Percentiles rank a stretch among this genome's conserved stretches.
Evolutionary conservation across 306 rosid species (phyloP).

Genomic region (Dicorynia guianensis): DNA sequence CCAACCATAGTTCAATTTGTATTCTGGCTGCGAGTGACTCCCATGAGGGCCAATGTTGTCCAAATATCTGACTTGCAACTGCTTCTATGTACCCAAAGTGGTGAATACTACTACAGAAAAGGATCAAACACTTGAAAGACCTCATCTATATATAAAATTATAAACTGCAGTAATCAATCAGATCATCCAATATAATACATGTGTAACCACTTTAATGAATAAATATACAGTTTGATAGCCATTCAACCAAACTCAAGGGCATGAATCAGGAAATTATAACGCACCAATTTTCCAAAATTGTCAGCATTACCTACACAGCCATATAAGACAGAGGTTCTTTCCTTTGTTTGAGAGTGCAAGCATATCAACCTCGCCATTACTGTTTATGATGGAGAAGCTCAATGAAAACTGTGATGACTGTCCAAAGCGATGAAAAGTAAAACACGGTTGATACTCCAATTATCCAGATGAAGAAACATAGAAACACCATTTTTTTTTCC

Average conservation of each 20-base stretch:
- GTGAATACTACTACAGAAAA: neutral
- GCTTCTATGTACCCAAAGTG: neutral
- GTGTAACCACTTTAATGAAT: slow-evolving; percentile 1
- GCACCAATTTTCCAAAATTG: too few relatives aligned
- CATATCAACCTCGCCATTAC: slow-evolving; percentile 15
- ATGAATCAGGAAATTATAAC: too few relatives aligned
- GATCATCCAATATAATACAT: slow-evolving; percentile 7
- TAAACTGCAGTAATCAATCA: slow-evolving; percentile 19
- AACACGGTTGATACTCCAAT: slow-evolving; percentile 40
- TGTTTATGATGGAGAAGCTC: slow-evolving; percentile 66
- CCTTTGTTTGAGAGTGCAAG: slow-evolving; percentile 8
- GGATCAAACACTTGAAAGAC: neutral
- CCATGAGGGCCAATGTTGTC: neutral
- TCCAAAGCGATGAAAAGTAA: slow-evolving; percentile 53
- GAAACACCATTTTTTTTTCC: slow-evolving; percentile 45
- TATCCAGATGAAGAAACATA: slow-evolving; percentile 56
- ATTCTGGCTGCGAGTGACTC: neutral
- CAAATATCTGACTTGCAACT: neutral
- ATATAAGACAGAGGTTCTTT: slow-evolving; percentile 7
- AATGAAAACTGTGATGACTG: slow-evolving; percentile 23
- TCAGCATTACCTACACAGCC: slow-evolving; percentile 3
- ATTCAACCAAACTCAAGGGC: neutral
- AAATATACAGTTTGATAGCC: slow-evolving; percentile 10
- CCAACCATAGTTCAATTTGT: neutral
- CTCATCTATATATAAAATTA: too few relatives aligned